phyloP scores from a whole-genome alignment of 257 asterid genomes.

The Misopates orontium region DNA sequence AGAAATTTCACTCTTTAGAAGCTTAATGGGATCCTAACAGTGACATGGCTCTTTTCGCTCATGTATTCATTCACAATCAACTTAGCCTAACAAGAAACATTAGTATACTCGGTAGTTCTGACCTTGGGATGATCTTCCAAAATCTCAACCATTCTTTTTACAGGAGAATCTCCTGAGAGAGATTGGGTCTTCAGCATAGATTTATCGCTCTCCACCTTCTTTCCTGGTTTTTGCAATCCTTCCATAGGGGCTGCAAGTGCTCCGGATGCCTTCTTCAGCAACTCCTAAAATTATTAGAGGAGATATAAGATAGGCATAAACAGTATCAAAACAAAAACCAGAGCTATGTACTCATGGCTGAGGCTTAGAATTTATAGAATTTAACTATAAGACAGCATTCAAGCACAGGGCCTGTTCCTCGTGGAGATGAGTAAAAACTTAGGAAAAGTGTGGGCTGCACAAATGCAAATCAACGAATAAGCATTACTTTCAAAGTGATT shows the following conservation, averaged over 20 bases:
- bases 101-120: slow-evolving; percentile 15
- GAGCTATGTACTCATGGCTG: slow-evolving; percentile 19
- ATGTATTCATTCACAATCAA: slow-evolving; percentile 24
- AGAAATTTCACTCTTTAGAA: slow-evolving; percentile 12
- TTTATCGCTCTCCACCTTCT: slow-evolving; percentile 41
- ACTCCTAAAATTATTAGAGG: slow-evolving; percentile 46
- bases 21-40: slow-evolving; percentile 16
- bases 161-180: slow-evolving; percentile 43
- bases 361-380: slow-evolving; percentile 10
- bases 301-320: slow-evolving; percentile 16
- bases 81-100: slow-evolving; percentile 5
- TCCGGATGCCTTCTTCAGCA: slow-evolving; percentile 67
- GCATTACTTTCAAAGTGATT: too few relatives aligned
- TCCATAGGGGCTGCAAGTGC: slow-evolving; percentile 40
- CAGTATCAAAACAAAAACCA: slow-evolving; percentile 20
- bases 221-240: slow-evolving; percentile 40
- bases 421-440: slow-evolving; percentile 5
- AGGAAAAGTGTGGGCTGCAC: not conserved
- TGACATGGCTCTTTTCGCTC: not conserved
- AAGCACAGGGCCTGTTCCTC: not conserved
- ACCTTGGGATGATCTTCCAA: slow-evolving; percentile 44
- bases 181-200: slow-evolving; percentile 34
- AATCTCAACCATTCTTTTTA: slow-evolving; percentile 44
- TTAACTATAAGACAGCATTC: slow-evolving; percentile 6
- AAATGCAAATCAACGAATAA: not conserved